Evolutionary conservation across 2,329 filamentous ascomycete species (phyloP), one percentile per base, ranked within the genome.

Genomic region (Fusarium oxysporum): DNA sequence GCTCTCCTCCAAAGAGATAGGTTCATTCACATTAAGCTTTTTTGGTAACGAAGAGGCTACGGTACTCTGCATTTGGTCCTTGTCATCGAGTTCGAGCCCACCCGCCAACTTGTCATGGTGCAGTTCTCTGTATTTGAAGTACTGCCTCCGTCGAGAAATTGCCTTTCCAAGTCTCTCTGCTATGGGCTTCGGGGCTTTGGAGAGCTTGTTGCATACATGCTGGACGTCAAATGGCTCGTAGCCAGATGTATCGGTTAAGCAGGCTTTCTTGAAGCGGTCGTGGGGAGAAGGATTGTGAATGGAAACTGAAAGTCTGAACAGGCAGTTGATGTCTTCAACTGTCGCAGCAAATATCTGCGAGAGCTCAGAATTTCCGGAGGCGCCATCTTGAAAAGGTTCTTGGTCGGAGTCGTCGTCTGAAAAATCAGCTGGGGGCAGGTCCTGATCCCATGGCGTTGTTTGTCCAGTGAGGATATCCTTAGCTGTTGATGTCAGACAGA

Each of bases 241-340:
- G 5, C 53, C 17, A 0, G 64, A 74, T 0, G 51, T 41, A 1
- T 72, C 65, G 0, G n/a, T 41, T 0, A 19, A 12, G 0, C 1
- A 0, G 1, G 23, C 62, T 1, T 30, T 28, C 2, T 33, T 30
- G 0, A 74, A 66, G 3, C 58, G 57, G 8, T 74, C 71, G 7
- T 74, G 71, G 0, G 59, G 68, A 21, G 19, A 47, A 1, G 68
- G 72, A 3, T 74, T 54, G 16, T 60, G 56, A 9, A 74, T 72
- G 0, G 71, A 37, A 0, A 62, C 58, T 0, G 44, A 58, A 0
- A 74, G 23, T 0, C 62, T 41, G 0, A 67, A 6, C 0, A 74
- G 32, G 4, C 65, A 74, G 23, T 74, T 54, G 2, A 66, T 37
- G 2, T 32, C 48, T 8, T 72, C 68, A 2, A 35, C 8, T 0